Evolutionary conservation across 257 asterid genomes (phyloP), one percentile per base, ranked within the genome.

Genomic region (Eucommia ulmoides): DNA sequence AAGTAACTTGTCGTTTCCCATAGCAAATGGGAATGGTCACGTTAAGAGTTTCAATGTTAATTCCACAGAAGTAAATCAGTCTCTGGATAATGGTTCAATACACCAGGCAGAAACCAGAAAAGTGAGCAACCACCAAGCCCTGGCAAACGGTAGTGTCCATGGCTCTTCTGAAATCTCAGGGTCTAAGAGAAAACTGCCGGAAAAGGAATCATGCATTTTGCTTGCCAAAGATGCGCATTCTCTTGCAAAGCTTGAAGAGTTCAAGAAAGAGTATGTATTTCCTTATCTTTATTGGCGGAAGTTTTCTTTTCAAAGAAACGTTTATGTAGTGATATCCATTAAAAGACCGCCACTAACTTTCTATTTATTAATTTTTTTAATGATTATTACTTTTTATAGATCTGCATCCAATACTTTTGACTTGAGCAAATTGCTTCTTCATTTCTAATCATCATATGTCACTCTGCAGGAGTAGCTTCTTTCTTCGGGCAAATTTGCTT

Each of bases 261-360:
- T 83, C 65, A 86, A 81, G 67, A 70, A 79, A 72, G 57, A 53
- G 99, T 91, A 81, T 46, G 96, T 65, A 72, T 33, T 42, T 54
- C 45, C n/a, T 20, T 48, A 19, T 45, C 47, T 29, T 29, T 12
- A 29, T 29, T 29, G 38, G 38, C 12, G 38, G 38, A 7, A 29
- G 12, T 51, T 55, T 52, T 21, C 24, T 51, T 52, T 24, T n/a
- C n/a, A n/a, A n/a, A n/a, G n/a, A n/a, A n/a, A n/a, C n/a, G n/a
- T n/a, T n/a, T n/a, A n/a, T n/a, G n/a, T n/a, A n/a, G n/a, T n/a
- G n/a, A n/a, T n/a, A n/a, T n/a, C n/a, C n/a, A n/a, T n/a, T n/a
- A n/a, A n/a, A n/a, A n/a, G n/a, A n/a, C n/a, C n/a, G n/a, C n/a
- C n/a, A n/a, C n/a, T n/a, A n/a, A n/a, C n/a, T n/a, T n/a, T n/a